These are phyloP conservation scores for Rhodotorula sp. DNA, from an alignment of 1,284 basidiomycete species.

Conservation along the genomic window DNA sequence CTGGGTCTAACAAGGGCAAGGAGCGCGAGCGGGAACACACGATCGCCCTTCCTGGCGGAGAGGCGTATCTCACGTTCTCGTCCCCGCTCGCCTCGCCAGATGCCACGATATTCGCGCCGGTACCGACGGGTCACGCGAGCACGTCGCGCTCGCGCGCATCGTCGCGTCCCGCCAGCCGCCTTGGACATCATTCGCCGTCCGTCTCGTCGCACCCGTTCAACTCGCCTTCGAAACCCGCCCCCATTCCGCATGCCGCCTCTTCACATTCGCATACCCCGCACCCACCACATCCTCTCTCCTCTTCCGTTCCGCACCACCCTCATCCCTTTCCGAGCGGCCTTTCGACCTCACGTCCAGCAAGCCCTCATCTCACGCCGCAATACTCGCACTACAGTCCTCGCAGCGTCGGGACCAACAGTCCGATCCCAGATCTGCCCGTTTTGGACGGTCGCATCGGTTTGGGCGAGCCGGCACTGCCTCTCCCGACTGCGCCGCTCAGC, in stretches of 20 bases:
- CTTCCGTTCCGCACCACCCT: not conserved
- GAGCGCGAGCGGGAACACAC: constrained; percentile 18
- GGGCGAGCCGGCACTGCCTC: constrained; percentile 28
- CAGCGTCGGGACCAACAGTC: constrained; percentile 8
- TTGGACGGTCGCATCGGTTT: constrained; percentile 7
- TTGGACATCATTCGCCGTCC: constrained; percentile 4
- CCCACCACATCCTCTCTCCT: not conserved
- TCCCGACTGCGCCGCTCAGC: not conserved
- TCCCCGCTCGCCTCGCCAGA: constrained; percentile 26
- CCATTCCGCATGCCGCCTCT: not conserved
- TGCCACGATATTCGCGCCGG: constrained; percentile 3
- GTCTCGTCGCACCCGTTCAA: constrained; percentile 6
- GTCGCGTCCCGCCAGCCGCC: constrained; percentile 9
- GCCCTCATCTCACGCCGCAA: constrained; percentile 23
- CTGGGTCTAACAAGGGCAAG: constrained; percentile 31
- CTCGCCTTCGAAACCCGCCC: not conserved
- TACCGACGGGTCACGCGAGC: not conserved
- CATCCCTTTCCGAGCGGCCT: constrained; percentile 32
- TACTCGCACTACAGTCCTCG: constrained; percentile 6
- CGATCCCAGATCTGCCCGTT: constrained; percentile 27
- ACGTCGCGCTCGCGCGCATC: constrained; percentile 4
- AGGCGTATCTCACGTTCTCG: constrained; percentile 17
- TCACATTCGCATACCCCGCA: not conserved
- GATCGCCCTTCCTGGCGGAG: not conserved
- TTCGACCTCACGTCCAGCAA: constrained; percentile 24